Evolutionary conservation across 495 filamentous ascomycete genomes (phyloP), one percentile per base, ranked within the genome.

Genomic region (Annulohypoxylon maeteangense): DNA sequence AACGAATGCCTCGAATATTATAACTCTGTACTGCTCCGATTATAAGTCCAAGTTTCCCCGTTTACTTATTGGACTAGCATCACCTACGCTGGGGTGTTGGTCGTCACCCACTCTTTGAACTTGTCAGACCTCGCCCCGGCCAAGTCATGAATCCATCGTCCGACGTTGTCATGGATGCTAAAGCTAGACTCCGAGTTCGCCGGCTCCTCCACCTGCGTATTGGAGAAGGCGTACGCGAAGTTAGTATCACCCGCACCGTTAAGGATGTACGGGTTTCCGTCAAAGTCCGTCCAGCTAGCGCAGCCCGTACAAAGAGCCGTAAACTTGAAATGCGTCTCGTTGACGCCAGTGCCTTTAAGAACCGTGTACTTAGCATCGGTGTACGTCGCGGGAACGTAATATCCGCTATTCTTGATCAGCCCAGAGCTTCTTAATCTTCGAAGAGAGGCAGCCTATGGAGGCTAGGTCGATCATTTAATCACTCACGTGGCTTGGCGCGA

Each of bases 251-350:
- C 72, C 8, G 70, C 65, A 1, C 79, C 75, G 58, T 81, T 81
- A 38, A 84, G 70, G 29, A 77, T 74, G 47, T 65, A 78, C 65
- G 74, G 62, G 53, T 82, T 82, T 14, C 76, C 76, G 50, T 79
- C 78, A 8, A 79, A 81, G 45, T 83, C 81, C 18, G 78, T 75
- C 82, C 82, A 84, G 38, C 68, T 68, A 3, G 79, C 76, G 71
- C 81, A 83, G 48, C 82, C 82, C 38, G 71, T 77, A 75, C 81
- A 83, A 32, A 78, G 74, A 54, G 80, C 78, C 29, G 81, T 83
- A 59, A 83, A 62, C 44, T 83, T 81, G 75, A 77, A 83, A 62
- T 84, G 81, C 8, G 82, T 84, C 16, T 72, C 81, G 76, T 84
- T 84, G 75, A 79, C 67, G 57, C 75, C 62, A 7, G 81, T 81